phyloP scores from a whole-genome alignment of 306 rosid genomes.

The Quercus robur region DNA sequence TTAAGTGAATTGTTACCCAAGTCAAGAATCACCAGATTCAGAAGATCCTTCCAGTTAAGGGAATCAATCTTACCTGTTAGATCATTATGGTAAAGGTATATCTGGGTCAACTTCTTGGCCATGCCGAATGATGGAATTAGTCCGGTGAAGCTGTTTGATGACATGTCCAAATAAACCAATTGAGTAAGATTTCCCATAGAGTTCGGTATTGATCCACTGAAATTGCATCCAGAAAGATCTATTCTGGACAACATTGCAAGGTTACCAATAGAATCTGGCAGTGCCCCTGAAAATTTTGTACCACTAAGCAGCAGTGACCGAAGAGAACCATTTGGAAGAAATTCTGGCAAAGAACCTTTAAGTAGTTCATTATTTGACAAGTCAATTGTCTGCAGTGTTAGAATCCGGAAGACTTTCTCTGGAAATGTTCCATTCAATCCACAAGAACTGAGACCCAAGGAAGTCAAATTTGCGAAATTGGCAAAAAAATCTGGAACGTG shows the following conservation, averaged over 20 bases:
- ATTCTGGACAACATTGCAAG: conserved; percentile 19
- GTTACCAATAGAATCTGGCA: conserved; percentile 23
- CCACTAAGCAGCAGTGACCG: background rate
- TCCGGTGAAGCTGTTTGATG: conserved; percentile 26
- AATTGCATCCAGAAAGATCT: conserved; percentile 25
- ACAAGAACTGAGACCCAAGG: background rate
- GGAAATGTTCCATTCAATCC: conserved; percentile 29
- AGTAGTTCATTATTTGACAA: conserved; percentile 21
- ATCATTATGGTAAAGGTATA: conserved; percentile 16
- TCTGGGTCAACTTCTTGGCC: conserved; percentile 19
- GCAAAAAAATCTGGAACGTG: conserved; percentile 24
- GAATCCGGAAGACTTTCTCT: conserved; percentile 22
- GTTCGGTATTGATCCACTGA: conserved; percentile 28
- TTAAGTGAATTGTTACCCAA: conserved; percentile 15
- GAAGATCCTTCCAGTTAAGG: conserved; percentile 7
- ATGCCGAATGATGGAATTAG: conserved; percentile 32
- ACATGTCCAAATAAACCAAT: conserved; percentile 31
- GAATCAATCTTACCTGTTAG: conserved; percentile 11
- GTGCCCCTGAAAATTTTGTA: conserved; percentile 23
- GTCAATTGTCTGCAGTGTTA: conserved; percentile 19
- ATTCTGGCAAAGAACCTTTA: conserved; percentile 31
- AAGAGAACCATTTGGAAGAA: conserved; percentile 15
- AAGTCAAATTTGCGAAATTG: conserved; percentile 17
- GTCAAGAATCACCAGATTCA: conserved; percentile 15
- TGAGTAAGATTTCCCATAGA: conserved; percentile 24